Percentiles rank a stretch among this genome's conserved stretches.
These are phyloP conservation scores for Dictyostelium brefeldianum DNA, from an alignment of 78 protist genomes.

Conservation along the genomic window DNA sequence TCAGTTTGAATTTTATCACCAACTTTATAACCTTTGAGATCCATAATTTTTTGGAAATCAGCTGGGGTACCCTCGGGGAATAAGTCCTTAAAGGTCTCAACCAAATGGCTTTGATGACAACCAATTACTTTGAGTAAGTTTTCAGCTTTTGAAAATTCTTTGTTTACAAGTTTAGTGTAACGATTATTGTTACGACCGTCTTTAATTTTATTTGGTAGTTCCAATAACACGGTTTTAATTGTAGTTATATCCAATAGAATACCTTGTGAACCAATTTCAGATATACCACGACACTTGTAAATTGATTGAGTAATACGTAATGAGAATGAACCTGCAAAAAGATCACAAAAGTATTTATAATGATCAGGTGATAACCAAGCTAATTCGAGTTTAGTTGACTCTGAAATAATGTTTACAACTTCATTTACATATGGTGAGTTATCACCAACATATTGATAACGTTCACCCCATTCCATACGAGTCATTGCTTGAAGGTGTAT, in stretches of 20 bases:
- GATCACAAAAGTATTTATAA: slow-evolving; percentile 74
- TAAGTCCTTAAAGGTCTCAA: slow-evolving; percentile 58
- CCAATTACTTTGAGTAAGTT: slow-evolving; percentile 70
- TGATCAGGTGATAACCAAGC: slow-evolving; percentile 44
- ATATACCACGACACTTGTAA: slow-evolving; percentile 60
- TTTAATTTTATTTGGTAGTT: slow-evolving; percentile 21
- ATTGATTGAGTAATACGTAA: slow-evolving; percentile 47
- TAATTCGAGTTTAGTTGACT: neutral
- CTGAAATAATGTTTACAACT: slow-evolving; percentile 17
- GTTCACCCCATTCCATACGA: slow-evolving; percentile 65
- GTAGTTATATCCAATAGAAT: slow-evolving; percentile 65
- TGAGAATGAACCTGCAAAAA: slow-evolving; percentile 46
- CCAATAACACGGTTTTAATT: slow-evolving; percentile 19
- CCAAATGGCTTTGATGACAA: slow-evolving; percentile 8
- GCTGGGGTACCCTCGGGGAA: slow-evolving; percentile 40
- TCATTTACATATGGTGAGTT: slow-evolving; percentile 74
- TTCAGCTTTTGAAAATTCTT: slow-evolving; percentile 72
- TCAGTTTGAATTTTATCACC: slow-evolving; percentile 65
- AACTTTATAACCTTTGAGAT: slow-evolving; percentile 68
- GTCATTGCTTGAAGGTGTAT: slow-evolving; percentile 55
- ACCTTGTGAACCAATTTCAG: slow-evolving; percentile 79
- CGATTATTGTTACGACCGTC: slow-evolving; percentile 38
- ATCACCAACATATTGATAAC: slow-evolving; percentile 35
- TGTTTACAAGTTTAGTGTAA: slow-evolving; percentile 60
- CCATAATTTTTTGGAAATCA: slow-evolving; percentile 81